Conservation (phyloP, 768 basidiomycete species). For the Xerocomellus chrysenteron region DNA sequence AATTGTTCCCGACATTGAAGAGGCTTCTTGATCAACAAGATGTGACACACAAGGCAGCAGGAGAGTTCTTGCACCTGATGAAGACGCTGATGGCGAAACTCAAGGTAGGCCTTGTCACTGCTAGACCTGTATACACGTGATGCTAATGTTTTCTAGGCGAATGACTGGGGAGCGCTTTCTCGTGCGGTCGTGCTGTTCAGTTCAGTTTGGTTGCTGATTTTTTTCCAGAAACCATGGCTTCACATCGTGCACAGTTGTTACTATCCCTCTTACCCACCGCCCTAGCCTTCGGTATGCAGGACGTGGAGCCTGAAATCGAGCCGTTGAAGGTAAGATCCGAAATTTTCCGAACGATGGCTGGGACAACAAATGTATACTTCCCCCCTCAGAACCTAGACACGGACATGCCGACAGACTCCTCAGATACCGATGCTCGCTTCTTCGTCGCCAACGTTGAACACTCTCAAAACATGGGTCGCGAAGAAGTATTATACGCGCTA, state of each 20-base stretch:
- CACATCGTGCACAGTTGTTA: conserved; percentile 45
- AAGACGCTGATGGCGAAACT: conserved; percentile 67
- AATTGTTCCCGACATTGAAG: conserved; percentile 47
- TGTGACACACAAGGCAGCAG: conserved; percentile 48
- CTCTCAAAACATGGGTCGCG: conserved; percentile 13
- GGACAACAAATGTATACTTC: not conserved
- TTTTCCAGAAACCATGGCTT: conserved; percentile 43
- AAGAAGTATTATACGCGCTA: conserved; percentile 14
- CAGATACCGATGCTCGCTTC: conserved; percentile 39
- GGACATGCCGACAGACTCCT: conserved; percentile 37
- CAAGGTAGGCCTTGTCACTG: conserved; percentile 39
- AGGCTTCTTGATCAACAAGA: conserved; percentile 46
- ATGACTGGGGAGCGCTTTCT: conserved; percentile 62
- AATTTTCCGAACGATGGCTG: not conserved
- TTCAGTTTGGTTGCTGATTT: not conserved
- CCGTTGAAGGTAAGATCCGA: conserved; percentile 44
- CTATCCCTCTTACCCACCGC: conserved; percentile 44
- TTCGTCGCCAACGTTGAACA: conserved; percentile 26
- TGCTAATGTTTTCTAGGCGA: conserved; percentile 39
- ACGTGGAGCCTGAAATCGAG: conserved; percentile 44
- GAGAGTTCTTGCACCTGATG: conserved; percentile 53
- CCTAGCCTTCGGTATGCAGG: conserved; percentile 47
- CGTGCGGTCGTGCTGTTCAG: conserved; percentile 36
- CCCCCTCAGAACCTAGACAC: conserved; percentile 52
- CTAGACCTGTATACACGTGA: not conserved